phyloP scores from a whole-genome alignment of 2,329 filamentous ascomycete species.

The Aspergillus aculeatinus region DNA sequence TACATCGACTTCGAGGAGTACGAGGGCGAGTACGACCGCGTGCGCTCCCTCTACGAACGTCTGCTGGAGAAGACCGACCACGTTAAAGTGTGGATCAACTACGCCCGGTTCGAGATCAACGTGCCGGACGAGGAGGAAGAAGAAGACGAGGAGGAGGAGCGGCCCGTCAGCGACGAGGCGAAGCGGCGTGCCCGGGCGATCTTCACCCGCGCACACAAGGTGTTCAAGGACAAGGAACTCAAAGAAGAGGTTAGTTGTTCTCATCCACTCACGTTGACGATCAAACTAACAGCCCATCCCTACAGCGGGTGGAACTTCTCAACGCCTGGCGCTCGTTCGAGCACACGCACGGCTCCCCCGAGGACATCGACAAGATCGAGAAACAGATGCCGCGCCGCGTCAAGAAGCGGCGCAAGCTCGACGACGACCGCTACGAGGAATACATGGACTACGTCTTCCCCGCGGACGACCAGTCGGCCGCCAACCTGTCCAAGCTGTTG shows the following conservation, averaged over 20 bases:
- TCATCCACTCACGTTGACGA: neutral
- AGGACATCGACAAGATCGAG: constrained; percentile 78
- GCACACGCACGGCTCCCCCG: constrained; percentile 71
- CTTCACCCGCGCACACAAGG: constrained; percentile 80
- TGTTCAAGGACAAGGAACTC: constrained; percentile 84
- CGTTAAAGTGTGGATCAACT: constrained; percentile 98
- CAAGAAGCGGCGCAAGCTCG: constrained; percentile 87
- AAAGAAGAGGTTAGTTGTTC: constrained; percentile 69
- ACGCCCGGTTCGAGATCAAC: constrained; percentile 97
- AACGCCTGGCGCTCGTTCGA: constrained; percentile 94
- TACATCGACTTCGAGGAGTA: constrained; percentile 99
- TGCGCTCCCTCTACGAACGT: constrained; percentile 81
- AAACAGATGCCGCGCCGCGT: constrained; percentile 90
- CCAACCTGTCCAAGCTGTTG: constrained; percentile 78
- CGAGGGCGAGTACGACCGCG: constrained; percentile 83
- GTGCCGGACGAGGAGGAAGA: constrained; percentile 72
- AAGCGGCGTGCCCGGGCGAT: constrained; percentile 78
- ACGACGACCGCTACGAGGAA: constrained; percentile 93
- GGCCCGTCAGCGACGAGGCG: constrained; percentile 73
- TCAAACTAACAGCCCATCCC: constrained; percentile 27
- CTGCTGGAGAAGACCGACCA: constrained; percentile 94
- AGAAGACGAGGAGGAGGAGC: constrained; percentile 59
- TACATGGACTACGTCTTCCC: constrained; percentile 98
- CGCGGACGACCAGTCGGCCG: constrained; percentile 83
- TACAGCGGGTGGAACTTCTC: constrained; percentile 76